A percentile compares a stretch with the other conserved stretches of the same genome.
Evolutionary conservation across 2,329 filamentous ascomycete genomes (phyloP).

Genomic region (Aurifilum marmelostoma): DNA sequence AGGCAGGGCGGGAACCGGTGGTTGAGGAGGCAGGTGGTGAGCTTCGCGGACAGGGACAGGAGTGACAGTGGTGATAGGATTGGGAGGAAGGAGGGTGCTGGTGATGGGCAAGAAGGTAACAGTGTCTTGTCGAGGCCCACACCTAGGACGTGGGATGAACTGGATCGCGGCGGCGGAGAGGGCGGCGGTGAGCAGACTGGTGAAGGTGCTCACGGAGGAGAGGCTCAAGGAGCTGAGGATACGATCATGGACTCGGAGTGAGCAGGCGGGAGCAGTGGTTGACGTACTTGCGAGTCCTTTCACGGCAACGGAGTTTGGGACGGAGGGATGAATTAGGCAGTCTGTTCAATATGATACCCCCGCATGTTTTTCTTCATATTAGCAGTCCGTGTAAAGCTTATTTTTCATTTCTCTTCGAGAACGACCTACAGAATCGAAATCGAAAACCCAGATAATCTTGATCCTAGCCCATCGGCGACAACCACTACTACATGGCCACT

Average conservation of each 20-base stretch:
- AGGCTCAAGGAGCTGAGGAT: slow-evolving; percentile 28
- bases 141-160: slow-evolving; percentile 41
- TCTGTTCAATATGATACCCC: slow-evolving; percentile 24
- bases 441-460: not conserved
- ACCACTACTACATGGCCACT: not conserved
- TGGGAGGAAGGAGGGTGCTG: not conserved
- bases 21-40: slow-evolving; percentile 20
- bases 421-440: not conserved
- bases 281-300: not conserved
- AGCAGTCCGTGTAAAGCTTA: slow-evolving; percentile 1
- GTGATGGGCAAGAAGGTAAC: slow-evolving; percentile 17
- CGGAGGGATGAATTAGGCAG: not conserved
- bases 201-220: slow-evolving; percentile 31
- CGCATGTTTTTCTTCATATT: not conserved
- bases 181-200: slow-evolving; percentile 14
- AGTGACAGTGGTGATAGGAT: slow-evolving; percentile 10
- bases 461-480: no score
- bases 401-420: not conserved
- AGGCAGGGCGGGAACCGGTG: slow-evolving; percentile 21
- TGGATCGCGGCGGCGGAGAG: slow-evolving; percentile 26
- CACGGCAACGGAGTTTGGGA: not conserved
- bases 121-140: slow-evolving; percentile 40
- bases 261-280: not conserved
- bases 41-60: slow-evolving; percentile 17
- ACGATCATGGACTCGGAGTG: slow-evolving; percentile 33